phyloP scores from a whole-genome alignment of 2,329 filamentous ascomycete species.

The Beauveria varroae region DNA sequence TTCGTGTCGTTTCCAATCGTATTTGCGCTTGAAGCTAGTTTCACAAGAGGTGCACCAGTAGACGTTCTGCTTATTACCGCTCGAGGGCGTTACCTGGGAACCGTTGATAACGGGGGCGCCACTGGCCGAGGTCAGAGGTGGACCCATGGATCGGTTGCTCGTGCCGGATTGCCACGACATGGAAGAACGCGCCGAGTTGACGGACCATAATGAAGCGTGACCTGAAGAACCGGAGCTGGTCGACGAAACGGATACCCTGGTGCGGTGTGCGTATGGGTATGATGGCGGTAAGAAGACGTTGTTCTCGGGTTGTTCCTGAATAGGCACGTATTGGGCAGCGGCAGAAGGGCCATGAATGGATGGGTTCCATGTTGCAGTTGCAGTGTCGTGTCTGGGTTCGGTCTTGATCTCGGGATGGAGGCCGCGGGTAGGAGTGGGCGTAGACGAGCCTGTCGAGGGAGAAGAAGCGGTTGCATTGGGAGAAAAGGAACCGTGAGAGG shows the following conservation, averaged over 20 bases:
- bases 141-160: slow-evolving; percentile 27
- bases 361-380: slow-evolving; percentile 18
- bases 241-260: slow-evolving; percentile 41
- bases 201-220: slow-evolving; percentile 40
- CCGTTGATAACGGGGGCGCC: slow-evolving; percentile 26
- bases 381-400: slow-evolving; percentile 23
- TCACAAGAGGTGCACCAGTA: slow-evolving; percentile 54
- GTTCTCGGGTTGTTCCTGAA: slow-evolving; percentile 15
- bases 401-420: slow-evolving; percentile 20
- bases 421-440: background rate
- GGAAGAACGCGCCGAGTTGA: slow-evolving; percentile 31
- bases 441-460: slow-evolving; percentile 17
- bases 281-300: slow-evolving; percentile 28
- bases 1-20: slow-evolving; percentile 63
- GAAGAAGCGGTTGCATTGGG: slow-evolving; percentile 9
- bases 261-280: slow-evolving; percentile 32
- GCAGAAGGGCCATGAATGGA: slow-evolving; percentile 5
- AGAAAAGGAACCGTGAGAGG: slow-evolving; percentile 10
- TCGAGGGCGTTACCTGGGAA: slow-evolving; percentile 20
- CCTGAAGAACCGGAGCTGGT: slow-evolving; percentile 43
- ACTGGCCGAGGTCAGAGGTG: slow-evolving; percentile 20
- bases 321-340: background rate
- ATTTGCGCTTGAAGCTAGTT: slow-evolving; percentile 60
- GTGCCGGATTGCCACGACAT: slow-evolving; percentile 33
- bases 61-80: slow-evolving; percentile 34